Evolutionary conservation across 2,329 filamentous ascomycete genomes (phyloP), one percentile per base, ranked within the genome.

Genomic region (Hypoxylon sp.): DNA sequence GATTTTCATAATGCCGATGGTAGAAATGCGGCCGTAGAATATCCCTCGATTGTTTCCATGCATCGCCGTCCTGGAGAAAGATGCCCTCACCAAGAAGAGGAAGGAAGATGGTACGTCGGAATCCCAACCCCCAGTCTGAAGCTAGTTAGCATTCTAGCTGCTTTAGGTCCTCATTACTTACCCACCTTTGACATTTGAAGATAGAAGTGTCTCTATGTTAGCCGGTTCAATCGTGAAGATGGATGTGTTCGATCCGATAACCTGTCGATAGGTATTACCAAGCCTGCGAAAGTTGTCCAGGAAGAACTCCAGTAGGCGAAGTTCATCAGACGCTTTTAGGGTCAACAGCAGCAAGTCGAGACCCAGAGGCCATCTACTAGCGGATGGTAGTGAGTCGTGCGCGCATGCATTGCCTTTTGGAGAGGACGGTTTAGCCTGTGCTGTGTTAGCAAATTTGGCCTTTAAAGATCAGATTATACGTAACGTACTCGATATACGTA

Each of bases 11-110:
- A 19, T 73, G 69, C 13, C 67, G 64, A 32, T 73, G 48, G 28
- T 70, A 62, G 30, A 80, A 76, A 46, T 79, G 77, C 3, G 77
- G 78, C 3, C 78, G 73, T 32, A 80, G 71, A 6, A 79, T 74
- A 13, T 76, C 74, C 1, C 79, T 73, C 0, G 77, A 79, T 23
- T 76, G 74, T 50, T 76, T 79, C 79, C 78, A 80, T 7, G 71
- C 72, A 17, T 74, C 68, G 7, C 77, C 77, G 14, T 78, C 74
- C 30, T 78, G 75, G 2, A 79, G 77, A 65, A 81, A 80, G 63
- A 81, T 78, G 23, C 79, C 78, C 50, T 78, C 73, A 0, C 79
- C 79, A 7, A 80, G 71, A 53, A 80, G 67, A 0, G 79, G 79
- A 60, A 73, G 73, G n/a, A 72, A 71, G 45, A 75, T 72, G 13